Evolutionary conservation across 345 rosid species (phyloP).

Genomic region (Bruguiera gymnorhiza): DNA sequence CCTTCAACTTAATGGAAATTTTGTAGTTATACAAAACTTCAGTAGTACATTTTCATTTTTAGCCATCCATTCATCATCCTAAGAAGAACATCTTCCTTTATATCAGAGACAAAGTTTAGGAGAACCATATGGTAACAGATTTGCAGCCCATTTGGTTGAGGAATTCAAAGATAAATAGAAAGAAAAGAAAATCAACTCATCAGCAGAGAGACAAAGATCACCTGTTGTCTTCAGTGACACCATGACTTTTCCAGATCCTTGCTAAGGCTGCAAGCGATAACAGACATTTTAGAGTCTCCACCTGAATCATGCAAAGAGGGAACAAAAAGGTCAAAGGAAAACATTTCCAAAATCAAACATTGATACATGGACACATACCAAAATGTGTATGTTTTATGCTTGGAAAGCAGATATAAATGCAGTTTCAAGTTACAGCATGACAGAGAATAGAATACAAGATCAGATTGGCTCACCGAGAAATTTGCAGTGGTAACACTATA

Average conservation of each 20-base stretch:
- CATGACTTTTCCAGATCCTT: slow-evolving; percentile 72
- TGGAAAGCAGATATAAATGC: background rate
- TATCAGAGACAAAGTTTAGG: too few species aligned
- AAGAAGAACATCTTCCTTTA: too few species aligned
- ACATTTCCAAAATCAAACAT: background rate
- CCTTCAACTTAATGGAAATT: too few species aligned
- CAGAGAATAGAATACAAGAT: background rate
- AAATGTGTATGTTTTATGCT: background rate
- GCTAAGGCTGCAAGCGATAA: slow-evolving; percentile 84
- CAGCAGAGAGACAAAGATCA: slow-evolving; percentile 10
- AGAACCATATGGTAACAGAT: too few species aligned
- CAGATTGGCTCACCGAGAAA: slow-evolving; percentile 60
- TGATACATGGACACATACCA: background rate
- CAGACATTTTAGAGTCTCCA: slow-evolving; percentile 88
- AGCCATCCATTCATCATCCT: too few species aligned
- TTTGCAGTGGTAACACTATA: slow-evolving; percentile 96
- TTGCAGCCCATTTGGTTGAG: too few species aligned
- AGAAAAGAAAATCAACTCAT: background rate
- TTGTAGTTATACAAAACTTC: too few species aligned
- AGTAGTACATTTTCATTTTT: too few species aligned
- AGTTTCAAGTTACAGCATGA: background rate
- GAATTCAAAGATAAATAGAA: background rate
- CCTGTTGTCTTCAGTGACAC: slow-evolving; percentile 95
- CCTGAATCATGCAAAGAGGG: slow-evolving; percentile 39
- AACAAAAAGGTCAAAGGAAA: background rate